These are phyloP conservation scores for Pseudogymnoascus sp. DNA, from an alignment of 2,329 filamentous ascomycete species.

Conservation along the genomic window DNA sequence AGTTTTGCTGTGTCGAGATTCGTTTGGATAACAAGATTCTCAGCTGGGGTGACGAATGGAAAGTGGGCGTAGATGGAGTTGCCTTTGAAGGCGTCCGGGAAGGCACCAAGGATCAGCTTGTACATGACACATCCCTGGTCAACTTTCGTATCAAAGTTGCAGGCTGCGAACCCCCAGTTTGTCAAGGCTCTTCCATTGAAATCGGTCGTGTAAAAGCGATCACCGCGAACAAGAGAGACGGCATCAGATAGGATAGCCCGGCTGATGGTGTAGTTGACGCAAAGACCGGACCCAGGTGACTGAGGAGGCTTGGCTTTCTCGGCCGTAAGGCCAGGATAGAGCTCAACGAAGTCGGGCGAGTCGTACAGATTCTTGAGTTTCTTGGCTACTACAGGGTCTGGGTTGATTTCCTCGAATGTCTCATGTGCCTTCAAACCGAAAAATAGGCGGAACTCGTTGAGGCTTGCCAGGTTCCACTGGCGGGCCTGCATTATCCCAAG, in stretches of 20 bases:
- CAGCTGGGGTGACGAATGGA: constrained; percentile 57
- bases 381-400: constrained; percentile 63
- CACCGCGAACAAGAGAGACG: constrained; percentile 51
- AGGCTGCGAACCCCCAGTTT: constrained; percentile 71
- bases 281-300: constrained; percentile 47
- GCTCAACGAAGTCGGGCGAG: constrained; percentile 49
- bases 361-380: constrained; percentile 64
- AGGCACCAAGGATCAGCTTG: constrained; percentile 73
- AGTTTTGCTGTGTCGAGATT: constrained; percentile 59
- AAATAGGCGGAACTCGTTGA: constrained; percentile 82
- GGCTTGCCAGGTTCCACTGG: constrained; percentile 63
- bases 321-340: constrained; percentile 63
- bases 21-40: constrained; percentile 66
- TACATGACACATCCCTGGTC: constrained; percentile 82
- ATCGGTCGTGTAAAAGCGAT: constrained; percentile 47
- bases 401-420: constrained; percentile 78
- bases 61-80: constrained; percentile 68
- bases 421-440: constrained; percentile 71
- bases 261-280: constrained; percentile 47
- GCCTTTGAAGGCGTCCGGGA: constrained; percentile 70
- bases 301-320: constrained; percentile 50
- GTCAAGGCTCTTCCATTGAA: constrained; percentile 62
- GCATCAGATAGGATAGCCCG: constrained; percentile 55
- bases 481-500: constrained; percentile 73
- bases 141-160: constrained; percentile 63